Base-by-base conservation (phyloP, 148 eudicot genomes). In the Bassia scoparia region DNA sequence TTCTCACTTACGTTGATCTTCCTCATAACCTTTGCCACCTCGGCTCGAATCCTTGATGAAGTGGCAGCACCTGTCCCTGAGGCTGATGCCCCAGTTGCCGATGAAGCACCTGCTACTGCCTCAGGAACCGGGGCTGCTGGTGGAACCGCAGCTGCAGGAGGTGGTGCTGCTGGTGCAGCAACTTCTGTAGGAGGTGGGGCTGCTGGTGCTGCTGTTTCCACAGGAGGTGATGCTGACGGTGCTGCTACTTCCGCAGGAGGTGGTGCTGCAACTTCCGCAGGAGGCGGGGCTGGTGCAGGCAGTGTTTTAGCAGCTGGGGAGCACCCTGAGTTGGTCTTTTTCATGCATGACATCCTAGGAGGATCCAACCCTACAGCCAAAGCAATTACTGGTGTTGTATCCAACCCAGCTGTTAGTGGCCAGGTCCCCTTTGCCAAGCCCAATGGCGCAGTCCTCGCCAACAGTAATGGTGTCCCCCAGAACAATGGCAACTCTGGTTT, bases 341-440 rank as follows among this genome's bases (percentile, higher is more conserved):
- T 86, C 88, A 88, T 94, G 97, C 98, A 94, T 43, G 98, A 94
- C 84, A 88, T 94, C 29, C 87, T 94, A 0, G 98, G 98, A 0
- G 98, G 98, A 18, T 71, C 95, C 2, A 88, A 84, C 74, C 97
- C 98, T 0, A 80, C 98, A 23, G 93, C 98, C 24, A 87, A 80
- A 71, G 98, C 98, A 0, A 90, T 90, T n/a, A 91, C 98, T 0
- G 98, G 97, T 4, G 77, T 91, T 31, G 98, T 93, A 2, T 78
- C 84, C 61, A 93, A 93, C 81, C 89, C 97, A 0, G 91, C 95
- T 4, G 81, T 85, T 21, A 86, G 87, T 20, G 93, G 98, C 15
- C 97, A 94, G 61, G 92, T 94, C 67, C 93, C 98, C 10, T 94
- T 94, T 37, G 98, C 98, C 20, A 95, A 91, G 68, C 93, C 89